Percentiles rank a stretch among this genome's conserved stretches.
phyloP scores from a whole-genome alignment of 805 yeast species.

The Wickerhamiella cacticola region DNA sequence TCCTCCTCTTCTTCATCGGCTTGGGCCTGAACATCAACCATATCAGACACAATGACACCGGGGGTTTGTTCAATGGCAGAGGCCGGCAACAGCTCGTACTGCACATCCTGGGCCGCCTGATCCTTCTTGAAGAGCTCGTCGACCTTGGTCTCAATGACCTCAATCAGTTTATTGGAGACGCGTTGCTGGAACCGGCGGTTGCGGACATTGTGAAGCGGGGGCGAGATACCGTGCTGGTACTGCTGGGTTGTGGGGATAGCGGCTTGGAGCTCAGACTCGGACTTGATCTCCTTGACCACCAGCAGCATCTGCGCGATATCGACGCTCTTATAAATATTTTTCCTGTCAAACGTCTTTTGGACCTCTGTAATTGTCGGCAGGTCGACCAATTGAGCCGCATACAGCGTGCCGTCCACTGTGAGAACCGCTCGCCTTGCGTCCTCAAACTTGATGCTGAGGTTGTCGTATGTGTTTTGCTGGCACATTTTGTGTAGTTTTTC shows the following conservation, averaged over 20 bases:
- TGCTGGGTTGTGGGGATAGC: conserved; percentile 18
- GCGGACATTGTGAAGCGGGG: conserved; percentile 62
- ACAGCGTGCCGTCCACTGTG: conserved; percentile 52
- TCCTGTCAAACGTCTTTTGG: conserved; percentile 77
- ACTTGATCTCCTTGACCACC: conserved; percentile 46
- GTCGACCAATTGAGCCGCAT: conserved; percentile 77
- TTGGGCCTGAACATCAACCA: conserved; percentile 28
- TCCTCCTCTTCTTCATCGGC: conserved; percentile 29
- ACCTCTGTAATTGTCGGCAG: conserved; percentile 80
- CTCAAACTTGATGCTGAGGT: conserved; percentile 67
- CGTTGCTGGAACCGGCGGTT: conserved; percentile 61
- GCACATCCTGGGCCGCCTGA: conserved; percentile 69
- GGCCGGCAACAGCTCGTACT: conserved; percentile 55
- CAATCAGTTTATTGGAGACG: conserved; percentile 57
- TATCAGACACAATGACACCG: conserved; percentile 25
- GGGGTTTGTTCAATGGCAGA: conserved; percentile 27
- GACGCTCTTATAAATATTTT: conserved; percentile 74
- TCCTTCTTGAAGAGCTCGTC: conserved; percentile 64
- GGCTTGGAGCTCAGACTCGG: conserved; percentile 33
- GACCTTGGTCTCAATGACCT: conserved; percentile 66
- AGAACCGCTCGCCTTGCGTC: conserved; percentile 71
- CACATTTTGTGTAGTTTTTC: conserved; percentile 67
- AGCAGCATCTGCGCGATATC: conserved; percentile 79
- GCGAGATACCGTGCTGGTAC: conserved; percentile 68
- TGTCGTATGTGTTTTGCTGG: conserved; percentile 52